Percentiles rank a stretch among this genome's conserved stretches.
phyloP scores from a whole-genome alignment of 2,329 filamentous ascomycete species.

The Cladosporium austrohemisphaericum region DNA sequence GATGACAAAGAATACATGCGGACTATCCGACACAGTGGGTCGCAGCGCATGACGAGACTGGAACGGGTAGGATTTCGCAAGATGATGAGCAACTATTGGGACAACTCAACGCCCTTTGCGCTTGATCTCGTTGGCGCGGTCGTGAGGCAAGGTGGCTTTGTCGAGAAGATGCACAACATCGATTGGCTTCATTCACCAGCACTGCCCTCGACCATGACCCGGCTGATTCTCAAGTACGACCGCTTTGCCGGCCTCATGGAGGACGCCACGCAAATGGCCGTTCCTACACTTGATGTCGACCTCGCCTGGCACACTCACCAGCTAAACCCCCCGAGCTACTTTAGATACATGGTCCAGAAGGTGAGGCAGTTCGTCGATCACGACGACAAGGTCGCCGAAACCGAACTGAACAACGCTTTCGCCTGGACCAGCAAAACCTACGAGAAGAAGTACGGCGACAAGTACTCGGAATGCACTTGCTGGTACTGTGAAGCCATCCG shows the following conservation, averaged over 20 bases:
- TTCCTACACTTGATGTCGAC: conserved; percentile 72
- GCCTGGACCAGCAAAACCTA: conserved; percentile 70
- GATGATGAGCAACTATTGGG: conserved; percentile 70
- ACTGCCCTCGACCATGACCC: conserved; percentile 58
- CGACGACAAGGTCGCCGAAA: conserved; percentile 76
- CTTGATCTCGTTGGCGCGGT: conserved; percentile 64
- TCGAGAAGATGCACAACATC: conserved; percentile 70
- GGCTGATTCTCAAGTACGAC: conserved; percentile 61
- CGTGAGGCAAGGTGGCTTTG: conserved; percentile 62
- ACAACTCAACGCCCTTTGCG: conserved; percentile 61
- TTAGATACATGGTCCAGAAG: conserved; percentile 49
- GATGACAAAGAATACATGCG: conserved; percentile 37
- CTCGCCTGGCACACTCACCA: conserved; percentile 80
- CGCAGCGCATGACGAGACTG: conserved; percentile 13
- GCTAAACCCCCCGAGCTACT: conserved; percentile 62
- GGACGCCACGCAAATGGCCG: conserved; percentile 46
- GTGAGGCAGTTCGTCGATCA: conserved; percentile 67
- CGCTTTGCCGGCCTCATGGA: conserved; percentile 62
- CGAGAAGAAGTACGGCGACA: conserved; percentile 58
- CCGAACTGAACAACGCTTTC: conserved; percentile 60
- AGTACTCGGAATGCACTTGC: conserved; percentile 75
- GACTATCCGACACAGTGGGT: conserved; percentile 28
- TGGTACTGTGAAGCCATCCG: conserved; percentile 79
- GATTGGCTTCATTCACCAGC: conserved; percentile 75
- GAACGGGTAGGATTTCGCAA: conserved; percentile 51